These are phyloP conservation scores for Protea cynaroides DNA, from an alignment of 164 flowering plant genomes.

Conservation along the genomic window DNA sequence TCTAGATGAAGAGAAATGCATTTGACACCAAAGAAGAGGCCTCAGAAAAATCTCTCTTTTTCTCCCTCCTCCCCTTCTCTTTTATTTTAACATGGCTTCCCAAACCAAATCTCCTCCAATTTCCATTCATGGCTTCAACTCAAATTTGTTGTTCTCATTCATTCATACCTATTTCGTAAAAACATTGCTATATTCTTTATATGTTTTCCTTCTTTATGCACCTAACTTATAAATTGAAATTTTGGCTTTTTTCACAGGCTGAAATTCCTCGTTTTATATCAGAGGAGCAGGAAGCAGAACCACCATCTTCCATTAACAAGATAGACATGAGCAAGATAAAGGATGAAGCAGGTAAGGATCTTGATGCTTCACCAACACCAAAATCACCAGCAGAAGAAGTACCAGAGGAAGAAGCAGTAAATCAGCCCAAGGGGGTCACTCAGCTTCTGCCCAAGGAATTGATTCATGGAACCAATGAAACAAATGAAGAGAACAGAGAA, in stretches of 20 bases:
- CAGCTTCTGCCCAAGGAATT: slow-evolving; percentile 8
- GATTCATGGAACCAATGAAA: slow-evolving; percentile 5
- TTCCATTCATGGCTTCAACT: too few species aligned
- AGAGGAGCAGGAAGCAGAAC: too few species aligned
- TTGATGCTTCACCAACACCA: neutral
- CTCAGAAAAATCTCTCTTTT: neutral
- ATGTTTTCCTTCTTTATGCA: neutral
- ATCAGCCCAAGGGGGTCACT: slow-evolving; percentile 7
- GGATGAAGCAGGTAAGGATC: too few species aligned
- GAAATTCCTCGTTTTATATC: too few species aligned
- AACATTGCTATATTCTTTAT: too few species aligned
- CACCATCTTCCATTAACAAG: too few species aligned
- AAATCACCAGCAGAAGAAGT: slow-evolving; percentile 16
- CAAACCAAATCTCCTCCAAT: too few species aligned
- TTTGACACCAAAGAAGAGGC: neutral
- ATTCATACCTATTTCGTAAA: too few species aligned
- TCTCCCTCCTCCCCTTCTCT: neutral
- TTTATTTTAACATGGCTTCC: neutral
- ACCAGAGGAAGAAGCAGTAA: slow-evolving; percentile 4
- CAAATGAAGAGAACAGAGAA: slow-evolving; percentile 5
- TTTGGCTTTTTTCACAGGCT: too few species aligned
- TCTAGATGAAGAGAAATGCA: neutral
- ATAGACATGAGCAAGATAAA: too few species aligned
- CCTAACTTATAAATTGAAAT: neutral
- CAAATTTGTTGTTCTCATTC: too few species aligned